These are phyloP conservation scores for Oleoguttula mirabilis DNA, from an alignment of 495 filamentous ascomycete genomes.

Conservation along the genomic window DNA sequence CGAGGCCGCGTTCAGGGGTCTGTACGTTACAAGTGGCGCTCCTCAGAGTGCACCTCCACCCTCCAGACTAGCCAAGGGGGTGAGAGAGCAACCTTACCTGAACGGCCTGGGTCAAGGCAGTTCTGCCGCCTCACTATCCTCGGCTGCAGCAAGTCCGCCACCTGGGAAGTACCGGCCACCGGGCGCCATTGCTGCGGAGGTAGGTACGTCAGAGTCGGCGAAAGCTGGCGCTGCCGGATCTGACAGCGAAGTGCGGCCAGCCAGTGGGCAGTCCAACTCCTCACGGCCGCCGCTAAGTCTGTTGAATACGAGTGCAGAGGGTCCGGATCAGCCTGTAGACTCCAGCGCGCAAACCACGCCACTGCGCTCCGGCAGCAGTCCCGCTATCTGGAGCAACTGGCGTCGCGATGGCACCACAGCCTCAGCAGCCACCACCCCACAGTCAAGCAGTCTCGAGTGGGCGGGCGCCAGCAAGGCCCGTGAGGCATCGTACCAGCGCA, in stretches of 20 bases:
- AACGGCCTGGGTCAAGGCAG: conserved; percentile 18
- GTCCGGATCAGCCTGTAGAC: conserved; percentile 9
- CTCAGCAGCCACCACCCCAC: not conserved
- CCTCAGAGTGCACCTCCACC: not conserved
- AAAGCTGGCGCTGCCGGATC: conserved; percentile 11
- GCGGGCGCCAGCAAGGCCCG: conserved; percentile 23
- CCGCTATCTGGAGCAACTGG: conserved; percentile 34
- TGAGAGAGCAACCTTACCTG: conserved; percentile 11
- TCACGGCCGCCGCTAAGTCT: conserved; percentile 12
- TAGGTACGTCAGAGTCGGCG: not conserved
- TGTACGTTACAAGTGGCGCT: conserved; percentile 46
- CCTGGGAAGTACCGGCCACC: conserved; percentile 18
- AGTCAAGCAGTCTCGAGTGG: conserved; percentile 27
- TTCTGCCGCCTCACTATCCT: conserved; percentile 16
- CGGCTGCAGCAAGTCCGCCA: conserved; percentile 17
- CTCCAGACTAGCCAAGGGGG: not conserved
- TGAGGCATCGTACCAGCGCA: conserved; percentile 25
- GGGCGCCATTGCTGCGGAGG: conserved; percentile 9
- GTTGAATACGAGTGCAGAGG: conserved; percentile 8
- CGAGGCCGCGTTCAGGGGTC: conserved; percentile 61
- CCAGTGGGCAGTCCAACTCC: conserved; percentile 21
- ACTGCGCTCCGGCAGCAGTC: conserved; percentile 24
- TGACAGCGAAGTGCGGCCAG: conserved; percentile 11
- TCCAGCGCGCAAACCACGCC: conserved; percentile 19
- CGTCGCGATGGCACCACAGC: conserved; percentile 24